Evolutionary conservation across 2,329 filamentous ascomycete genomes (phyloP), one percentile per base, ranked within the genome.

Genomic region (Nannizzia gypsea): DNA sequence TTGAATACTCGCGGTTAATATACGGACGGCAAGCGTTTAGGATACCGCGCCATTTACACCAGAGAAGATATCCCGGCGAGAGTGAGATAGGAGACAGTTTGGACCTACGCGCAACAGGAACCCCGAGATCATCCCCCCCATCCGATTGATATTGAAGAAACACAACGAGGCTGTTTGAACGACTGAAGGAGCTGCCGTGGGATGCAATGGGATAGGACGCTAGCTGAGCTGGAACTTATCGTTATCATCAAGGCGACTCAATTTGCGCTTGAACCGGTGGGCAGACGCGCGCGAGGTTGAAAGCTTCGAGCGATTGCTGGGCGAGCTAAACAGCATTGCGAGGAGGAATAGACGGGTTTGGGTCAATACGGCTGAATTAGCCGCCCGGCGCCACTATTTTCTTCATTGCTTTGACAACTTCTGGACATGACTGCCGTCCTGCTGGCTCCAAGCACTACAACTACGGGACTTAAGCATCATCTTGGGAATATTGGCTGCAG

Each of bases 401-500:
- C 28, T 13, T 28, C 26, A 11, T n/a, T 26, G 24, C 48, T 40
- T 20, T 40, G 38, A 17, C 26, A 17, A 50, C 6, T 20, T 38
- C 58, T 61, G 61, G 63, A 63, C 59, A 64, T 64, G 63, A 64
- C 61, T 60, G 54, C 63, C 59, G 46, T 60, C 20, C 40, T 64
- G 13, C 34, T 57, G 38, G 20, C 63, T 31, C 52, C 61, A 6
- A 26, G 59, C 40, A 57, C 61, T 22, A 63, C 55, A 17, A 63
- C 55, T 36, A 63, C 61, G 52, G 58, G 58, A 57, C 31, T 60
- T 36, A n/a, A 56, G 26, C 56, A 54, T 34, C 46, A 34, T 24
- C 54, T 59, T 44, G 48, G 59, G 44, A 26, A 44, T 59, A 58
- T 36, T 9, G 48, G 42, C 58, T 58, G 11, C 59, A 60, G 48